Conservation (phyloP, 768 basidiomycete species). For the Dictyophora rubrovolvata region DNA sequence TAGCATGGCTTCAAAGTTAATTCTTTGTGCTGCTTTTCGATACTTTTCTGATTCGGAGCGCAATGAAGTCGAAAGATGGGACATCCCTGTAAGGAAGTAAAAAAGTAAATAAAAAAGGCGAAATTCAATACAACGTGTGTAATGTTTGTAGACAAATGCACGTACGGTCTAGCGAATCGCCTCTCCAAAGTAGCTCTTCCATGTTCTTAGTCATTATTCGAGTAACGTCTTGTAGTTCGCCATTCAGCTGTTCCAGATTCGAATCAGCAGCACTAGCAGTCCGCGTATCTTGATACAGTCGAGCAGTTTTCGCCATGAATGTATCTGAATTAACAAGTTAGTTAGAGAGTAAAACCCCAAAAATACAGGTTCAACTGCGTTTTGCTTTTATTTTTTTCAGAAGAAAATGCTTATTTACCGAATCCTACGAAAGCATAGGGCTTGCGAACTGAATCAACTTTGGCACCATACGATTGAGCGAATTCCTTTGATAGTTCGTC, state of each 20-base stretch:
- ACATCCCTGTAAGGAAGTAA: constrained; percentile 62
- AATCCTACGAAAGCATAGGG: constrained; percentile 99
- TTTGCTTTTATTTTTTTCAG: neutral
- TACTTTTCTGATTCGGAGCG: constrained; percentile 97
- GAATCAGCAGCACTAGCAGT: constrained; percentile 65
- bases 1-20: constrained; percentile 88
- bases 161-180: constrained; percentile 92
- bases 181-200: constrained; percentile 98
- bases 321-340: constrained; percentile 51
- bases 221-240: constrained; percentile 95
- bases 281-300: constrained; percentile 89
- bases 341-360: constrained; percentile 6
- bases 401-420: constrained; percentile 44
- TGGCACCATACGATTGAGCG: constrained; percentile 80
- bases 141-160: constrained; percentile 10
- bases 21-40: constrained; percentile 87
- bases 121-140: neutral
- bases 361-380: too few relatives aligned
- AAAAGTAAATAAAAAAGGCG: neutral
- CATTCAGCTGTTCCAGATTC: constrained; percentile 80
- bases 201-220: constrained; percentile 99
- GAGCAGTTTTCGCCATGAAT: constrained; percentile 96
- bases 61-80: constrained; percentile 86
- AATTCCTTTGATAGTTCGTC: constrained; percentile 98
- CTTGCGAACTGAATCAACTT: constrained; percentile 84